These are phyloP conservation scores for Fraxinus americana DNA, from an alignment of 257 asterid genomes.

Conservation along the genomic window DNA sequence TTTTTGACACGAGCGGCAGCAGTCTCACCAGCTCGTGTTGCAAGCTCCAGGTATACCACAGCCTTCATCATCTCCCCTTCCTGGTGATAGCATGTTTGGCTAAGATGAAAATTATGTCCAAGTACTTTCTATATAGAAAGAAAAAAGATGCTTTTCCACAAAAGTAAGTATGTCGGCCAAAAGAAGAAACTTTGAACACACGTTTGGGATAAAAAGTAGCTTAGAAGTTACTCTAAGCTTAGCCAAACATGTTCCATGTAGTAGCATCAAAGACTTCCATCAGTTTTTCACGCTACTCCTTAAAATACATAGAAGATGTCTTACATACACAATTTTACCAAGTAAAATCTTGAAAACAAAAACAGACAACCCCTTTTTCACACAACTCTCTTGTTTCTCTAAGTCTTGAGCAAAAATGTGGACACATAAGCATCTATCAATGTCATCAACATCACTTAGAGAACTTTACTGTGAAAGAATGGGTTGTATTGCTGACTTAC, in stretches of 20 bases:
- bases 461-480: neutral
- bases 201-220: neutral
- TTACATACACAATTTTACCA: no score
- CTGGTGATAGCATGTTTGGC: constrained; percentile 39
- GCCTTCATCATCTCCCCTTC: constrained; percentile 96
- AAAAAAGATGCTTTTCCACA: no score
- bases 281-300: constrained; percentile 22
- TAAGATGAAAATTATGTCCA: neutral
- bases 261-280: constrained; percentile 13
- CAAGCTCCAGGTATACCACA: constrained; percentile 88
- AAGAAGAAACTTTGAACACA: neutral
- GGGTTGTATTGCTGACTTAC: constrained; percentile 40
- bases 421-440: neutral
- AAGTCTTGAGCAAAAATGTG: neutral
- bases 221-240: neutral
- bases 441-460: no score
- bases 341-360: no score
- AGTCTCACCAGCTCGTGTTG: constrained; percentile 75
- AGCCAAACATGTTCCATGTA: neutral
- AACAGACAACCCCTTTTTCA: no score
- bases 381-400: neutral
- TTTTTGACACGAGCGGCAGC: constrained; percentile 74
- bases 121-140: neutral
- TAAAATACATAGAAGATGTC: neutral
- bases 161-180: neutral